Evolutionary conservation across 192 early-diverging fungal species (phyloP).

Genomic region (Neocallimastix lanati): DNA sequence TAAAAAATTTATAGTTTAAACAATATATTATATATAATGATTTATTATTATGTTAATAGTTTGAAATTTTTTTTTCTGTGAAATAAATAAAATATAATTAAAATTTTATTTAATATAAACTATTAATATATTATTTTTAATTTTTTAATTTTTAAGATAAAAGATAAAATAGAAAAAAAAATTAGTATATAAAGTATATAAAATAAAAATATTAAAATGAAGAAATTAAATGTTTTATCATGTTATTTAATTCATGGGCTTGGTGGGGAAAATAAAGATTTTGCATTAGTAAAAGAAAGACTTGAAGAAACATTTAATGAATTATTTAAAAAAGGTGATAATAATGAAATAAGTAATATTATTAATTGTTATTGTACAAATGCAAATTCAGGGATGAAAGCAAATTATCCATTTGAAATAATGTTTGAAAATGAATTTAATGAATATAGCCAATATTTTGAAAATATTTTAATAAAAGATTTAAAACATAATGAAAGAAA

Average conservation of each 20-base stretch:
- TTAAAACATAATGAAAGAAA: background rate
- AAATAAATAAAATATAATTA: too few species aligned
- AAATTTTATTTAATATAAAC: too few species aligned
- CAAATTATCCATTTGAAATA: background rate
- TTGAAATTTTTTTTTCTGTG: too few species aligned
- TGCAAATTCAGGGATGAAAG: background rate
- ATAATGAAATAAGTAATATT: background rate
- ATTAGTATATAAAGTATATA: too few species aligned
- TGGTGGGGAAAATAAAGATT: background rate
- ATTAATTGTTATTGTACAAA: background rate
- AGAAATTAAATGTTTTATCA: background rate
- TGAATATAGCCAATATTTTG: background rate
- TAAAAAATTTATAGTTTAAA: too few species aligned
- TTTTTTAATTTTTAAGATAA: too few species aligned
- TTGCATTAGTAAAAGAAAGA: background rate
- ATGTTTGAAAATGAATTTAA: background rate
- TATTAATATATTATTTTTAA: too few species aligned
- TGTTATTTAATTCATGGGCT: background rate
- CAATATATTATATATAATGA: too few species aligned
- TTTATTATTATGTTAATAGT: too few species aligned
- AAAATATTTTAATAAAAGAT: background rate
- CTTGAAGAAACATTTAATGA: background rate
- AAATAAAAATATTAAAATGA: too few species aligned
- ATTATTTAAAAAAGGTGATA: background rate
- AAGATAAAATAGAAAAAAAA: too few species aligned